Percentiles rank a stretch among this genome's conserved stretches.
These are phyloP conservation scores for Russula ochroleuca DNA, from an alignment of 768 basidiomycete genomes.

Conservation along the genomic window DNA sequence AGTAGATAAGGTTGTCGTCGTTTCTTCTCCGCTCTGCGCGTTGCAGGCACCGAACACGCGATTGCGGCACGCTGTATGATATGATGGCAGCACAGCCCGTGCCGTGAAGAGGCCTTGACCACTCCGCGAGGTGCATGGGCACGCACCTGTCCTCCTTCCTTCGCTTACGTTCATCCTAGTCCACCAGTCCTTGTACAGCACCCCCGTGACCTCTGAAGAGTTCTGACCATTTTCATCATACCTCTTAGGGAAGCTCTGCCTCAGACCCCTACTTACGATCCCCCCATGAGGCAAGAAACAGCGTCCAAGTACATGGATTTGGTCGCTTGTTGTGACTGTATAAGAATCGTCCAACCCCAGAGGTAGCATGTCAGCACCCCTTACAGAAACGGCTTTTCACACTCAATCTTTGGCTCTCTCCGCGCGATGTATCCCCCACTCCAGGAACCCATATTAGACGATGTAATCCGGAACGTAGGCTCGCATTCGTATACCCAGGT, in stretches of 20 bases:
- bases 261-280: background rate
- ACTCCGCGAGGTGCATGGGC: slow-evolving; percentile 3
- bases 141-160: background rate
- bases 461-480: background rate
- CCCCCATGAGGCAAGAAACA: slow-evolving; percentile 4
- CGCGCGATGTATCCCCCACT: background rate
- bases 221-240: background rate
- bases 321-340: background rate
- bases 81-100: background rate
- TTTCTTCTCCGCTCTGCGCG: background rate
- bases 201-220: background rate
- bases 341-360: background rate
- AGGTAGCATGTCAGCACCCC: too few relatives aligned
- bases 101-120: slow-evolving; percentile 7
- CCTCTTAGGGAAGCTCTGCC: background rate
- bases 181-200: background rate
- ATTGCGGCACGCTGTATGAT: background rate
- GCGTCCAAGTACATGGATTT: background rate
- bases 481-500: background rate
- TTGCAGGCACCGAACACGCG: background rate
- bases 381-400: background rate
- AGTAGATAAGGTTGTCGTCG: background rate
- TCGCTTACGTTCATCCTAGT: background rate
- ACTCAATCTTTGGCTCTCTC: background rate
- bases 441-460: background rate